phyloP scores from a whole-genome alignment of 208 protist genomes.

The Leishmania aethiopica region DNA sequence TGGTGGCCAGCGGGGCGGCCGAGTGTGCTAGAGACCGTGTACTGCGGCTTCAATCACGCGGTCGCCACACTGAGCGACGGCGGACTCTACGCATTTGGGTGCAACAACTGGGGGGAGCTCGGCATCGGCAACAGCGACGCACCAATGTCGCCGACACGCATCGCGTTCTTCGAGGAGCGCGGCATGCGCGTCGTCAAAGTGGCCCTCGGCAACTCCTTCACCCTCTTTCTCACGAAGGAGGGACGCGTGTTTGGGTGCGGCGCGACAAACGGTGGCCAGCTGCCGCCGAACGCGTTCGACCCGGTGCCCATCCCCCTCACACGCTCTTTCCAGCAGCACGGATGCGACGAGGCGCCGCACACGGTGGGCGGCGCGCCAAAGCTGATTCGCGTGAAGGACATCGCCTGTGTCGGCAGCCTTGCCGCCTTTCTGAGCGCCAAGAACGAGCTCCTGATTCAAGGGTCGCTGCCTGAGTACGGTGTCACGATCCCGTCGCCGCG shows the following conservation, averaged over 20 bases:
- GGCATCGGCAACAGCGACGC: conserved; percentile 62
- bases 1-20: conserved; percentile 44
- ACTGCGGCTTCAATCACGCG: conserved; percentile 68
- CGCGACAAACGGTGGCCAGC: conserved; percentile 63
- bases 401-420: conserved; percentile 57
- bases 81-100: conserved; percentile 59
- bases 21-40: conserved; percentile 36
- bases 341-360: background rate
- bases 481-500: conserved; percentile 53
- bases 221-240: conserved; percentile 68
- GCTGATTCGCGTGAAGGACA: conserved; percentile 67
- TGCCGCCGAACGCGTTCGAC: conserved; percentile 67
- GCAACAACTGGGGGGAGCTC: conserved; percentile 81
- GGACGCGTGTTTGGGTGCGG: conserved; percentile 75
- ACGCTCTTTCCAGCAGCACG: conserved; percentile 42
- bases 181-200: conserved; percentile 52
- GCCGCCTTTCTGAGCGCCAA: conserved; percentile 56
- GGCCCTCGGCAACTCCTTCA: conserved; percentile 65
- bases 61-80: conserved; percentile 50
- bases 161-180: conserved; percentile 52
- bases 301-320: conserved; percentile 60
- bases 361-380: conserved; percentile 18
- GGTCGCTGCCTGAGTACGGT: conserved; percentile 65
- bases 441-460: conserved; percentile 73
- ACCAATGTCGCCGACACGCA: conserved; percentile 55